Evolutionary conservation across 1,139 yeast species (phyloP), one percentile per base, ranked within the genome.

Genomic region (Kluyveromyces marxianus): DNA sequence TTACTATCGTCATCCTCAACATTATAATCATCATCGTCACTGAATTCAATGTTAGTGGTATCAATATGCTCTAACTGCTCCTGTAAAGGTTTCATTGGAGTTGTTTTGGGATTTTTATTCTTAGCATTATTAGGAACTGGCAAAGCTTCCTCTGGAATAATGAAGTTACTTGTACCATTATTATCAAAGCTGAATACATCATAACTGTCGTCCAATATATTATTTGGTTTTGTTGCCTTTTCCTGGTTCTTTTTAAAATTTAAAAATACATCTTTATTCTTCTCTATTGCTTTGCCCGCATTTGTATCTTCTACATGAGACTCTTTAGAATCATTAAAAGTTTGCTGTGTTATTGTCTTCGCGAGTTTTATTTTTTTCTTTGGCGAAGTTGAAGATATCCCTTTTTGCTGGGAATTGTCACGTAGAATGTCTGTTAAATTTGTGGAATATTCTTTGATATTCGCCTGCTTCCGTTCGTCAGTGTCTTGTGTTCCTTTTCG

Each of bases 131-230:
- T 24, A 3, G 35, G 48, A 5, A 39, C 26, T 3, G 42, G 41
- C 27, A 49, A 41, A 3, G 47, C 52, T 25, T 44, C 47, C 21
- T 45, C 44, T 10, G 64, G 65, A 30, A 62, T 57, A n/a, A 58
- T 54, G 45, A 62, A 62, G 2, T 54, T 50, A 38, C 59, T 58
- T 41, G 57, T 54, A 1, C 65, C 65, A 27, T 57, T 55, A 6
- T 54, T 53, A 45, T 59, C 58, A 35, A 60, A 62, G 34, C 63
- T 56, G 37, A 61, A 53, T 5, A 58, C 62, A 45, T 60, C 66
- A 28, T 52, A 51, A 41, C 63, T 60, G 40, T 62, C 64, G 41
- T 62, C 66, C 25, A 62, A 39, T 8, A 62, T 49, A 37, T 48
- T 52, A 45, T 58, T 57, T 24, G 51, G 54, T 47, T 57, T 52